These are phyloP conservation scores for Symmetrospora coprosmae DNA, from an alignment of 768 basidiomycete species.

Conservation along the genomic window DNA sequence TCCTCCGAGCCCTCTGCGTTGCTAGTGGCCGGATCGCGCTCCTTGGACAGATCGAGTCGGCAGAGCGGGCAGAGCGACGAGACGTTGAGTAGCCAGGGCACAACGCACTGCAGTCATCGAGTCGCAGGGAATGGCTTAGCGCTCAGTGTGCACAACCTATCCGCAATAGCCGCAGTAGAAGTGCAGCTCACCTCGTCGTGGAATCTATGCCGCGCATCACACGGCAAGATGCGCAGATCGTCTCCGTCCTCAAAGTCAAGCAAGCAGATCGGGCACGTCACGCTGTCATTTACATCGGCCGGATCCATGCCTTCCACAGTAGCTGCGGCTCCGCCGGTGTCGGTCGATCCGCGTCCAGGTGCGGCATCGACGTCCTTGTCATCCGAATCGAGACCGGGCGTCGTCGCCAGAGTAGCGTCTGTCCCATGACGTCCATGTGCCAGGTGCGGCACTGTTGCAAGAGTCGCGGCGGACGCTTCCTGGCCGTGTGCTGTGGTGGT, in stretches of 20 bases:
- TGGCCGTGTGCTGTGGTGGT: no score
- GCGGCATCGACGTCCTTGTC: not conserved
- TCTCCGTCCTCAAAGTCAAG: slow-evolving; percentile 88
- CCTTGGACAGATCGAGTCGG: slow-evolving; percentile 39
- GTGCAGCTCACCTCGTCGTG: slow-evolving; percentile 45
- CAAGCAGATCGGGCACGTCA: slow-evolving; percentile 85
- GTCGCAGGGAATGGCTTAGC: no score
- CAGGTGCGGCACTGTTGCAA: not conserved
- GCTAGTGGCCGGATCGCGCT: not conserved
- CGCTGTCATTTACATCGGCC: slow-evolving; percentile 3
- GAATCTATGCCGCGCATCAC: slow-evolving; percentile 79
- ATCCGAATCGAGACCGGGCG: not conserved
- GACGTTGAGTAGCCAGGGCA: slow-evolving; percentile 64
- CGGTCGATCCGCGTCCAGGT: not conserved
- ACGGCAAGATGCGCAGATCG: slow-evolving; percentile 75
- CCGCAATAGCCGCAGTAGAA: slow-evolving; percentile 61
- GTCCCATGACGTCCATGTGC: not conserved
- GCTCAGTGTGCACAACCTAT: not conserved
- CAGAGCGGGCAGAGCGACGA: slow-evolving; percentile 86
- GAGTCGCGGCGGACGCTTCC: not conserved
- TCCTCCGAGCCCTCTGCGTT: not conserved
- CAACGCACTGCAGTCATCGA: slow-evolving; percentile 24
- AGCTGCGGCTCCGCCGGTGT: not conserved
- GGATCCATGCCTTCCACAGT: no score
- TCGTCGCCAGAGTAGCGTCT: not conserved